Conservation (phyloP, 805 yeast species). For the Hyphopichia homilentoma region DNA sequence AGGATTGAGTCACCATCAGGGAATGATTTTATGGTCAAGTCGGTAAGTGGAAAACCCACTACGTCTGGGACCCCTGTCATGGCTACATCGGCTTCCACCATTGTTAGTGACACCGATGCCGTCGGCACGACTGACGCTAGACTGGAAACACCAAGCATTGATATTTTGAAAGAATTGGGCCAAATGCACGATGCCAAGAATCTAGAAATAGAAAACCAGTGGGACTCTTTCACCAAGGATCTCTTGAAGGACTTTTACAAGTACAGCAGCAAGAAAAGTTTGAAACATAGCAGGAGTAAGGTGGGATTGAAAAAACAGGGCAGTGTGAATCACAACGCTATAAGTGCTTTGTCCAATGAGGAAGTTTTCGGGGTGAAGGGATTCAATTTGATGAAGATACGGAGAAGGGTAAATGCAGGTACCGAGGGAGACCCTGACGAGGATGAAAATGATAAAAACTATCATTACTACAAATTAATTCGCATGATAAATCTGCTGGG, state of each 20-base stretch:
- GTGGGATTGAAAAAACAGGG: constrained; percentile 3
- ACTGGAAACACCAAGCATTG: constrained; percentile 6
- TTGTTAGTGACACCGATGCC: neutral
- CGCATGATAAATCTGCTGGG: constrained; percentile 40
- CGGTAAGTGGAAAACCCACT: too few species aligned
- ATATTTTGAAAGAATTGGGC: constrained; percentile 35
- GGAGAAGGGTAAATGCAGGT: too few species aligned
- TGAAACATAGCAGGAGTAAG: too few species aligned
- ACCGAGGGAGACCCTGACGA: constrained; percentile 1
- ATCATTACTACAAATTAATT: constrained; percentile 17
- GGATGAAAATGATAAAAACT: constrained; percentile 2
- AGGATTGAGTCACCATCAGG: neutral
- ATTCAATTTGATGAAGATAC: constrained; percentile 21
- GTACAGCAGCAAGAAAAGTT: constrained; percentile 6
- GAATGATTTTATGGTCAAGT: neutral
- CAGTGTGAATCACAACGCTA: constrained; percentile 4
- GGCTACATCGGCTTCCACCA: neutral
- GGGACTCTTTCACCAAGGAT: constrained; percentile 44
- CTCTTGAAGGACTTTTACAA: constrained; percentile 19
- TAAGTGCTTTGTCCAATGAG: constrained; percentile 6
- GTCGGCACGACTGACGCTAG: neutral
- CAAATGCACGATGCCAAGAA: constrained; percentile 43
- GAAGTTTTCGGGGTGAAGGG: constrained; percentile 41
- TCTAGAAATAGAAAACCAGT: constrained; percentile 32
- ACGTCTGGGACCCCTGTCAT: neutral